Base-by-base conservation (phyloP, 2,329 filamentous ascomycete genomes). In the Aspergillus sclerotialis region DNA sequence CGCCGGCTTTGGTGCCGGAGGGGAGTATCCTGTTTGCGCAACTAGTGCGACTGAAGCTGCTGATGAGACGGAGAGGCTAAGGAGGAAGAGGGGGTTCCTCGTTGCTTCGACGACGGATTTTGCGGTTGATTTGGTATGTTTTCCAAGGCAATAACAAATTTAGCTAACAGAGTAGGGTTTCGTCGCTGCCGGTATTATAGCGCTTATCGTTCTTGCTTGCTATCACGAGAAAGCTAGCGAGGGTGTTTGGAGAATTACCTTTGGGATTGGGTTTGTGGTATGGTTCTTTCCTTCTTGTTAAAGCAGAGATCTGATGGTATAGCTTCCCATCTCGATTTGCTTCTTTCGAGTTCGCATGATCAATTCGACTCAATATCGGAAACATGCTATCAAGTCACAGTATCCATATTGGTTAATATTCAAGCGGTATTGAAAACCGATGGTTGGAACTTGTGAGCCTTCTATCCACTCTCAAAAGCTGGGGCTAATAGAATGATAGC, bases 261-360 rank as follows among this genome's bases (percentile, higher is more conserved):
- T 76, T 38, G 70, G 65, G 0, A 54, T 75, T 3, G 72, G 72
- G 12, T 55, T 69, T 8, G 50, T 72, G 15, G 48, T 49, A 43
- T 30, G 45, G 38, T 8, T n/a, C 7, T 14, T 23, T n/a, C n/a
- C n/a, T 4, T 10, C 15, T 13, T 15, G 11, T 27, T 13, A n/a
- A n/a, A n/a, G n/a, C n/a, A n/a, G n/a, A n/a, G 16, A 26, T n/a
- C 8, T 29, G n/a, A 12, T 16, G 4, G 21, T 18, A 13, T 23
- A 53, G 50, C 64, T 69, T 0, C 72, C 72, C 0, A 43, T 73
- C 1, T 59, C 58, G 4, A 67, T 75, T 36, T 71, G 74, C 50
- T 70, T 65, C 55, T 74, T 75, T 46, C 65, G 72, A 4, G 47
- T 72, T 36, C 65, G 68, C 31, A 73, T 75, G 69, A 58, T 65